phyloP scores from a whole-genome alignment of 805 yeast genomes.

The Candida stauntonica region DNA sequence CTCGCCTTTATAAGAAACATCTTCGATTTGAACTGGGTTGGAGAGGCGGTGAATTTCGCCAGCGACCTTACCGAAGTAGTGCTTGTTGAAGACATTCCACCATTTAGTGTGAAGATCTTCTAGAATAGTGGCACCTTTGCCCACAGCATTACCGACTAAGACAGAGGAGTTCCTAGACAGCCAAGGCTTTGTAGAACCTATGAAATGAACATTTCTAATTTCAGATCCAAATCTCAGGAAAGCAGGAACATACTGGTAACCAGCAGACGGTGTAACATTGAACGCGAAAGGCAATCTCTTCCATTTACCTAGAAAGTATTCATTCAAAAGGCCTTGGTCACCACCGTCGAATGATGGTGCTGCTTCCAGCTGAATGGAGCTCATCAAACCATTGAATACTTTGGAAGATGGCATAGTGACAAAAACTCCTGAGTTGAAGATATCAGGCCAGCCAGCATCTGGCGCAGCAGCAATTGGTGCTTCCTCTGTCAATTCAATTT shows the following conservation, averaged over 20 bases:
- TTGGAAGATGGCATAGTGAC: conserved; percentile 45
- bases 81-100: conserved; percentile 20
- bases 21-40: conserved; percentile 6
- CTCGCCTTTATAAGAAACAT: conserved; percentile 14
- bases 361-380: conserved; percentile 21
- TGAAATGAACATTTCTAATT: conserved; percentile 54
- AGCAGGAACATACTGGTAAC: conserved; percentile 75
- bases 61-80: conserved; percentile 18
- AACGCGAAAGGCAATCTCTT: conserved; percentile 67
- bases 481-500: conserved; percentile 19
- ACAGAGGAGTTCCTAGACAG: conserved; percentile 13
- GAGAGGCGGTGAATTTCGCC: conserved; percentile 11
- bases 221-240: conserved; percentile 43
- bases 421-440: conserved; percentile 72
- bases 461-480: conserved; percentile 43
- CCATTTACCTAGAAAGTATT: conserved; percentile 60
- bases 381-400: conserved; percentile 38
- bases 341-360: conserved; percentile 69
- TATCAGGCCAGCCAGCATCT: conserved; percentile 81
- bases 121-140: conserved; percentile 13
- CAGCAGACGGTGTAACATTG: conserved; percentile 70
- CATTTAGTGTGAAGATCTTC: conserved; percentile 15
- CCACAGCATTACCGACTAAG: conserved; percentile 7
- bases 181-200: conserved; percentile 63
- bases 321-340: conserved; percentile 80